Evolutionary conservation across 208 protist species (phyloP).

Genomic region (Trypanosoma mega): DNA sequence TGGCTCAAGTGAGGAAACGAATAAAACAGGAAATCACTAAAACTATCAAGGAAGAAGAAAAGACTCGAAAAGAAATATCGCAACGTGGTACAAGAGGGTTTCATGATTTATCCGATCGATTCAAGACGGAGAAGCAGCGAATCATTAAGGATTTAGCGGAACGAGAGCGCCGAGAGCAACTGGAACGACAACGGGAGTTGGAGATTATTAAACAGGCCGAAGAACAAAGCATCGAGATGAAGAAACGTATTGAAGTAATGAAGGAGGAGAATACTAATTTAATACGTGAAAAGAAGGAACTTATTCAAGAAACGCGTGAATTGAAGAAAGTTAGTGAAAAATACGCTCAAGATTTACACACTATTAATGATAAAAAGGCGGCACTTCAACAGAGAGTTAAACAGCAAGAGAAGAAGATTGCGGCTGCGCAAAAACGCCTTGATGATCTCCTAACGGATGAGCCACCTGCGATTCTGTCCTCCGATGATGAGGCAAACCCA

Average conservation of each 20-base stretch:
- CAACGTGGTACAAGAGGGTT: constrained; percentile 63
- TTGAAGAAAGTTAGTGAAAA: constrained; percentile 57
- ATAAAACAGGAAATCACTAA: constrained; percentile 81
- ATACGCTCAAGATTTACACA: constrained; percentile 53
- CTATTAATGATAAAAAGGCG: constrained; percentile 46
- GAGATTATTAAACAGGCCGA: constrained; percentile 78
- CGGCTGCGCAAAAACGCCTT: constrained; percentile 32
- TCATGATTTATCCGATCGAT: constrained; percentile 71
- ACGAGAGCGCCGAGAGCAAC: constrained; percentile 75
- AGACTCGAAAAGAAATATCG: constrained; percentile 76
- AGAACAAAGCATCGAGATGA: constrained; percentile 72
- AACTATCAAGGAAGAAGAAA: constrained; percentile 79
- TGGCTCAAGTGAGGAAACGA: constrained; percentile 68
- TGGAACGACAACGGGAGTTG: constrained; percentile 68
- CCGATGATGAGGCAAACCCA: constrained; percentile 34
- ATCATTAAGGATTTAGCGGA: constrained; percentile 73
- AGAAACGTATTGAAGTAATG: constrained; percentile 55
- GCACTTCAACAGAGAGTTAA: constrained; percentile 51
- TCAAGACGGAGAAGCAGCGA: constrained; percentile 70
- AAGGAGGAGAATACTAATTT: constrained; percentile 62
- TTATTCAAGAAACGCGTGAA: constrained; percentile 62
- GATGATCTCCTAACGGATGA: constrained; percentile 43
- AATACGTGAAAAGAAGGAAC: constrained; percentile 51
- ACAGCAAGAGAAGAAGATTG: constrained; percentile 65
- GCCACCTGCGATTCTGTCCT: constrained; percentile 41